Evolutionary conservation across 345 rosid species (phyloP).

Genomic region (Triadica sebifera): DNA sequence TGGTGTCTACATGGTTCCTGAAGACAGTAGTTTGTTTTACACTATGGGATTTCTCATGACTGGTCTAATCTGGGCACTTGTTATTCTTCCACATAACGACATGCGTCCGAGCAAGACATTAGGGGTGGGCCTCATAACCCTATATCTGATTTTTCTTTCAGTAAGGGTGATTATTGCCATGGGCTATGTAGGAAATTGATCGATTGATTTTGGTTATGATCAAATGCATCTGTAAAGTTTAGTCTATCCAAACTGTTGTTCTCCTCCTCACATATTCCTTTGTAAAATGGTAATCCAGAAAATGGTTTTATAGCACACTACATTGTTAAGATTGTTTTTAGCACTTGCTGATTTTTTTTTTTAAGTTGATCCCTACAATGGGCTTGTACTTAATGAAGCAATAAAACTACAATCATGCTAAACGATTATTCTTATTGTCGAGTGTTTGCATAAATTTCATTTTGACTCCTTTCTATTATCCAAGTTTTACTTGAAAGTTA

Average conservation of each 20-base stretch:
- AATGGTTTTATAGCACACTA: background rate
- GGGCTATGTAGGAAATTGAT: conserved; percentile 17
- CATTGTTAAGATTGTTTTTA: background rate
- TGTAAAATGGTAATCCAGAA: background rate
- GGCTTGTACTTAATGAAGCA: background rate
- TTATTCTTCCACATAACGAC: conserved; percentile 55
- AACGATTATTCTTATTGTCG: no score
- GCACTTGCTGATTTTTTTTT: background rate
- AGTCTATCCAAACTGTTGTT: background rate
- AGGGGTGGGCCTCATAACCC: conserved; percentile 46
- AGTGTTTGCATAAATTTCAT: background rate
- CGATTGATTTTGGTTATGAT: background rate
- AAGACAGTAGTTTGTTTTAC: conserved; percentile 58
- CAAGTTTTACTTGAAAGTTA: background rate
- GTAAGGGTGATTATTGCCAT: conserved; percentile 32
- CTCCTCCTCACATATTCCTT: background rate
- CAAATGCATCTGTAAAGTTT: background rate
- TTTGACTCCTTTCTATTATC: no score
- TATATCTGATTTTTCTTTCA: conserved; percentile 40
- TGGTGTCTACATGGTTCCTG: conserved; percentile 48
- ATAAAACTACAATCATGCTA: background rate
- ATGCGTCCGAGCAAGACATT: conserved; percentile 69
- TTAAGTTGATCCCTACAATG: background rate
- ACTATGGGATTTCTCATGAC: conserved; percentile 67
- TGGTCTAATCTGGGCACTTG: conserved; percentile 60